Evolutionary conservation across 345 rosid genomes (phyloP), one percentile per base, ranked within the genome.

Genomic region (Eucalyptus curtisii): DNA sequence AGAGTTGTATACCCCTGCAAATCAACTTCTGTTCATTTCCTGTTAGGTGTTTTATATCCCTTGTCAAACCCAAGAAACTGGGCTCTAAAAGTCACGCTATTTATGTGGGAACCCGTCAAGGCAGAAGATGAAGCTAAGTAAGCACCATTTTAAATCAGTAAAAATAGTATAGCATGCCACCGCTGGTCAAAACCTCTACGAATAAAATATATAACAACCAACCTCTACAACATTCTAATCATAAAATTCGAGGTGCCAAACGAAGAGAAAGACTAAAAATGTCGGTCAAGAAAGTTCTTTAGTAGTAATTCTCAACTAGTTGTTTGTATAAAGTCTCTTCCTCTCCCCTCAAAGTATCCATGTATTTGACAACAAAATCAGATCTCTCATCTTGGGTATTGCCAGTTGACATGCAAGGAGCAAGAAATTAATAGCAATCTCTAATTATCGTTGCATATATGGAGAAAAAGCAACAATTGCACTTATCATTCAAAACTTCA

Each of bases 21-120:
- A 96, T 93, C 93, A 95, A 94, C 85, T 92, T 92, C 91, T 79
- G 90, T 93, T 96, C 94, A 96, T 88, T 92, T 84, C 93, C 94
- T 91, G 95, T 92, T 93, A 92, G 91, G 86, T 90, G 87, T 87
- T 92, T 94, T 88, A 79, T 90, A 90, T 57, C 86, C 90, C 94
- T 87, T 91, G 93, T 91, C 92, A 94, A 93, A 92, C 89, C 90
- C 93, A 92, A 90, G 85, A 59, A 87, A 53, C 42, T 59, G 85
- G 88, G 89, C 87, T 33, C 81, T 3, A 33, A 33, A 33, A 10
- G 81, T 68, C 13, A 33, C 44, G 40, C 7, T 71, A 71, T 71
- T 16, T 68, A 33, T 33, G 81, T 5, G 81, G 45, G 22, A 33
- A 71, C 53, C 25, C 81, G 20, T 71, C 45, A 20, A 20, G 81